Conservation (phyloP, 2,329 filamentous ascomycete genomes). For the Furcasterigmium sp. region DNA sequence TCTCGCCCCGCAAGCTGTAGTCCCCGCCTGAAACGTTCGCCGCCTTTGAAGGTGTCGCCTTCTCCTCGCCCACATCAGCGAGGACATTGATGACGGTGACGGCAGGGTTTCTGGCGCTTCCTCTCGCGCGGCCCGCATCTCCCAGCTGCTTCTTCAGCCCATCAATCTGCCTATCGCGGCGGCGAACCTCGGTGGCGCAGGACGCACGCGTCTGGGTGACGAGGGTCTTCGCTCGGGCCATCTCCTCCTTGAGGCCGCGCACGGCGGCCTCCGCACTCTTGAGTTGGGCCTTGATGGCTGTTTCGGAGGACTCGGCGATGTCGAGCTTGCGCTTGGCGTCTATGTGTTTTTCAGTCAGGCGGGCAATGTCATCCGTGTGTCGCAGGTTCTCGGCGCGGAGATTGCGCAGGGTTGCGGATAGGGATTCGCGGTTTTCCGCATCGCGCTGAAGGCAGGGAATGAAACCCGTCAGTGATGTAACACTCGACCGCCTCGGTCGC, state of each 20-base stretch:
- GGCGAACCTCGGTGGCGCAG: conserved; percentile 86
- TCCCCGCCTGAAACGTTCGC: conserved; percentile 39
- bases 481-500: not conserved
- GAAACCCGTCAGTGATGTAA: conserved; percentile 5
- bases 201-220: conserved; percentile 79
- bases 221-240: conserved; percentile 70
- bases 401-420: conserved; percentile 71
- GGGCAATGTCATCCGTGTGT: conserved; percentile 63
- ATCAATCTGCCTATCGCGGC: conserved; percentile 84
- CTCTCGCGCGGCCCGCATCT: conserved; percentile 60
- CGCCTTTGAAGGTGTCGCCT: conserved; percentile 23
- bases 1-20: conserved; percentile 77
- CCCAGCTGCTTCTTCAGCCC: conserved; percentile 81
- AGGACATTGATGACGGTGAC: conserved; percentile 54
- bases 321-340: conserved; percentile 52
- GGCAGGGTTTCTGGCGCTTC: conserved; percentile 47
- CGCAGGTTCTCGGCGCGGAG: conserved; percentile 72
- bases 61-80: conserved; percentile 46
- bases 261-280: conserved; percentile 69
- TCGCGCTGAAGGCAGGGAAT: conserved; percentile 77
- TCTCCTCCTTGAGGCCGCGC: conserved; percentile 77
- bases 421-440: conserved; percentile 78
- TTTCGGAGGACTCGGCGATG: conserved; percentile 63
- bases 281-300: conserved; percentile 63
- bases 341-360: conserved; percentile 46